These are phyloP conservation scores for Melaleuca quinquenervia DNA, from an alignment of 345 rosid species.

Conservation along the genomic window DNA sequence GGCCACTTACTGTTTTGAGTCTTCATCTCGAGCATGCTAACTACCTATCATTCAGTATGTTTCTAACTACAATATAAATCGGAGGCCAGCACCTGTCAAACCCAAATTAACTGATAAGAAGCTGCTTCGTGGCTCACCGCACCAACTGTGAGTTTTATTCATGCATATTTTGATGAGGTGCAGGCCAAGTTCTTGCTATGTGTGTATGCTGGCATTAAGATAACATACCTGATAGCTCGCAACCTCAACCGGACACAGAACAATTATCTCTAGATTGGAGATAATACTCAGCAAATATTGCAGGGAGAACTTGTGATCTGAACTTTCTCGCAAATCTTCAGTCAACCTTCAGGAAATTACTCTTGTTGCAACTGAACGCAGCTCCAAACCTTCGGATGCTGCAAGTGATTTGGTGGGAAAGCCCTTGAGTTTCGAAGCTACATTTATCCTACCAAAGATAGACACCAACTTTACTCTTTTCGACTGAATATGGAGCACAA, in stretches of 20 bases:
- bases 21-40: not conserved
- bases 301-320: slow-evolving; percentile 68
- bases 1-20: no score
- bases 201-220: slow-evolving; percentile 51
- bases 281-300: slow-evolving; percentile 48
- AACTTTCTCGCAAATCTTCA: slow-evolving; percentile 74
- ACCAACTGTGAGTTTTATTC: not conserved
- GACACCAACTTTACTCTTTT: not conserved
- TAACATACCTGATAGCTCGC: slow-evolving; percentile 76
- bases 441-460: slow-evolving; percentile 76
- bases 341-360: slow-evolving; percentile 90
- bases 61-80: not conserved
- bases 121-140: not conserved
- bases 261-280: slow-evolving; percentile 71
- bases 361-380: slow-evolving; percentile 62
- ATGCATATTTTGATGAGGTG: not conserved
- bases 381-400: slow-evolving; percentile 52
- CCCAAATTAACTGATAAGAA: not conserved
- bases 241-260: slow-evolving; percentile 75
- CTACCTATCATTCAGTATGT: no score
- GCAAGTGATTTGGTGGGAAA: slow-evolving; percentile 67
- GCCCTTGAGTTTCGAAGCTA: slow-evolving; percentile 85
- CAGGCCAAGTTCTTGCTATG: not conserved
- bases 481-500: not conserved
- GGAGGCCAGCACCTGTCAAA: not conserved